A percentile compares a stretch with the other conserved stretches of the same genome.
Conservation (phyloP, 2,329 filamentous ascomycete genomes). For the Aspergillus spinulosporus region DNA sequence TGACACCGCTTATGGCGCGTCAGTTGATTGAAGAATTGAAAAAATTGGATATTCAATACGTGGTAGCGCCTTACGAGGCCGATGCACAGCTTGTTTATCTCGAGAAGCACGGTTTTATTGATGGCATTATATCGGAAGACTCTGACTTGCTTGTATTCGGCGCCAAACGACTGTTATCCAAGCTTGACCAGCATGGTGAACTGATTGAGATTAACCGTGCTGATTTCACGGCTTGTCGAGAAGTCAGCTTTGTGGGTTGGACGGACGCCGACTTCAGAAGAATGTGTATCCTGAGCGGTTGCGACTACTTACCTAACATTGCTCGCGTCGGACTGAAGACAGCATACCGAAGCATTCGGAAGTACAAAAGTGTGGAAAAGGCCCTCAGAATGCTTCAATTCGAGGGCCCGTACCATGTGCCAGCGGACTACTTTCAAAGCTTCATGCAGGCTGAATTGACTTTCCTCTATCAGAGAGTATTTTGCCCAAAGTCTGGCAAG, state of each 20-base stretch:
- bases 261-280: slow-evolving; percentile 84
- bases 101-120: slow-evolving; percentile 78
- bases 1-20: slow-evolving; percentile 94
- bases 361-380: slow-evolving; percentile 82
- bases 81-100: slow-evolving; percentile 96
- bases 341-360: slow-evolving; percentile 84
- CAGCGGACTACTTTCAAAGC: slow-evolving; percentile 73
- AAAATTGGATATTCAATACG: slow-evolving; percentile 72
- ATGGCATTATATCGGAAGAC: slow-evolving; percentile 91
- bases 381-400: slow-evolving; percentile 84
- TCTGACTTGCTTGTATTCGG: slow-evolving; percentile 96
- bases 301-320: slow-evolving; percentile 86
- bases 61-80: slow-evolving; percentile 96
- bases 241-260: slow-evolving; percentile 88
- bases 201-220: slow-evolving; percentile 88
- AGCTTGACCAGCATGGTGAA: slow-evolving; percentile 89
- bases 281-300: slow-evolving; percentile 96
- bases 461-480: slow-evolving; percentile 93
- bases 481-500: slow-evolving; percentile 70
- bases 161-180: slow-evolving; percentile 84
- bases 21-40: slow-evolving; percentile 90
- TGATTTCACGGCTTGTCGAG: slow-evolving; percentile 84
- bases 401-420: slow-evolving; percentile 80
- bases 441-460: slow-evolving; percentile 89
- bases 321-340: slow-evolving; percentile 88